A percentile compares a stretch with the other conserved stretches of the same genome.
phyloP scores from a whole-genome alignment of 2,329 filamentous ascomycete species.

The Davidsoniella virescens region DNA sequence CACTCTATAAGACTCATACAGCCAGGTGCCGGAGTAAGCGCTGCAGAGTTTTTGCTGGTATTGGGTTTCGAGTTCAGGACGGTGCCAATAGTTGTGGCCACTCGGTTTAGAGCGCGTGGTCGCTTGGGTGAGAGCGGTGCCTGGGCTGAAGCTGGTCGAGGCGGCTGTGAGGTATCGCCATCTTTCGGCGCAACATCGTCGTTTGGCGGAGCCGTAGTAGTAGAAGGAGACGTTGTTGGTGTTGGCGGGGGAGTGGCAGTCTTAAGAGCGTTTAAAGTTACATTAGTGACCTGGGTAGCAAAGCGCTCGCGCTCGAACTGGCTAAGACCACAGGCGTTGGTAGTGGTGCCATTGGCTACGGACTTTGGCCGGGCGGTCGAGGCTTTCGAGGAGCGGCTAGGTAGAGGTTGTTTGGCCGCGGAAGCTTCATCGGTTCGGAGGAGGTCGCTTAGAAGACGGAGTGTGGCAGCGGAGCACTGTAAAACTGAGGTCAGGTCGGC shows the following conservation, averaged over 20 bases:
- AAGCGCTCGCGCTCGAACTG: constrained; percentile 47
- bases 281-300: constrained; percentile 59
- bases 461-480: constrained; percentile 9
- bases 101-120: constrained; percentile 43
- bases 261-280: constrained; percentile 49
- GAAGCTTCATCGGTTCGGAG: constrained; percentile 8
- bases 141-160: constrained; percentile 6
- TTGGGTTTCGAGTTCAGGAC: constrained; percentile 19
- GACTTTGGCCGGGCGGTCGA: constrained; percentile 22
- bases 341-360: not conserved
- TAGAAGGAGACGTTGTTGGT: not conserved
- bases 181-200: not conserved
- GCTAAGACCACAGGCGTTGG: constrained; percentile 24
- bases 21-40: constrained; percentile 22
- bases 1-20: constrained; percentile 51
- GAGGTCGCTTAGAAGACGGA: constrained; percentile 10
- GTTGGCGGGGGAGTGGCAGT: constrained; percentile 28
- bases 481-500: constrained; percentile 8
- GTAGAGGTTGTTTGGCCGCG: constrained; percentile 3
- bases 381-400: constrained; percentile 16
- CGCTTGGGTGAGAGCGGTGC: constrained; percentile 40
- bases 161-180: not conserved
- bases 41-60: constrained; percentile 16
- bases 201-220: not conserved
- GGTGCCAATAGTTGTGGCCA: constrained; percentile 32